phyloP scores from a whole-genome alignment of 164 flowering plant genomes.

The Akebia trifoliata region DNA sequence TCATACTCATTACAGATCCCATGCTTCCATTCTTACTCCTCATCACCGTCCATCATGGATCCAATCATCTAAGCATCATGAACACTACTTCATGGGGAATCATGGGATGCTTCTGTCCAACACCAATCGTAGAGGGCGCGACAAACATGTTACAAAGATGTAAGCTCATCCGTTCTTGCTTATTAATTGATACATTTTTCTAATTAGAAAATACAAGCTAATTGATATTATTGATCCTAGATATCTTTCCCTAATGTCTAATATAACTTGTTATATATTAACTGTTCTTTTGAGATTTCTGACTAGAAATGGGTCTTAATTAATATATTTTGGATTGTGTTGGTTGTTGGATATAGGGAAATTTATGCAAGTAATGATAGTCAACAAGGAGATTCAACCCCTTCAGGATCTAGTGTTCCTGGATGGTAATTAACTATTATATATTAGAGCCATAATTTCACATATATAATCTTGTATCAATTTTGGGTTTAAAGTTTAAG shows the following conservation, averaged over 20 bases:
- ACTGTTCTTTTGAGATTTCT: too few species aligned
- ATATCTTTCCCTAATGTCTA: too few species aligned
- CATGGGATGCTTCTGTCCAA: background rate
- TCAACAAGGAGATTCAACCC: background rate
- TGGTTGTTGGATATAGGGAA: background rate
- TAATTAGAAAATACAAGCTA: too few species aligned
- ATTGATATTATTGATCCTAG: too few species aligned
- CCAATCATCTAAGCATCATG: background rate
- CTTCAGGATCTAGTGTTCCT: constrained; percentile 4
- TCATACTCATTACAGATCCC: background rate
- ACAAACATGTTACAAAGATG: background rate
- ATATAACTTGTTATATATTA: too few species aligned
- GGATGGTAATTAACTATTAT: constrained; percentile 1
- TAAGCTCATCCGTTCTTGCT: too few species aligned
- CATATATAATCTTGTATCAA: background rate
- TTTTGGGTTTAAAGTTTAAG: background rate
- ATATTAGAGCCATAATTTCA: background rate
- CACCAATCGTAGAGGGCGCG: background rate
- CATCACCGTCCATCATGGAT: background rate
- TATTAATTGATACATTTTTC: too few species aligned
- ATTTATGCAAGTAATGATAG: background rate
- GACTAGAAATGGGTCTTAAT: too few species aligned
- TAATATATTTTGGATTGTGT: too few species aligned
- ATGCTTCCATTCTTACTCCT: background rate
- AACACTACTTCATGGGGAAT: background rate